Evolutionary conservation across 2,329 filamentous ascomycete species (phyloP).

Genomic region (Elsinoe necatrix): DNA sequence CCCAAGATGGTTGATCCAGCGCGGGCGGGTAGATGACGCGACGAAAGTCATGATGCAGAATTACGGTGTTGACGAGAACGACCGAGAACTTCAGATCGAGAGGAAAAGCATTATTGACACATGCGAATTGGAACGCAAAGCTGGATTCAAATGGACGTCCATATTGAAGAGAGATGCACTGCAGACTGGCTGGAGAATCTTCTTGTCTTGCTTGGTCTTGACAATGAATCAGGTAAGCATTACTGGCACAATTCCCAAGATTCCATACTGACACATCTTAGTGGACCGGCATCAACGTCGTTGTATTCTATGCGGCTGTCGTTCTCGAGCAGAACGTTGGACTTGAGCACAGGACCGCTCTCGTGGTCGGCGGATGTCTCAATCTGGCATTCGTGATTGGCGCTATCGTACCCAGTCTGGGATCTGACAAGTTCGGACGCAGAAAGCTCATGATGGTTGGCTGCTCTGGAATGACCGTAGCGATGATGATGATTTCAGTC

Average conservation of each 20-base stretch:
- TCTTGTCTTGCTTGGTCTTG: conserved; percentile 30
- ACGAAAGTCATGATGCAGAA: conserved; percentile 23
- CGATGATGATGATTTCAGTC: conserved; percentile 31
- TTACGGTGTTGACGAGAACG: conserved; percentile 21
- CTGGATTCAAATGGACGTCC: conserved; percentile 26
- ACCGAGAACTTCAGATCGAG: conserved; percentile 22
- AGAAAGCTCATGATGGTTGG: conserved; percentile 24
- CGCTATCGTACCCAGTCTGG: conserved; percentile 36
- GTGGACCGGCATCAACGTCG: conserved; percentile 28
- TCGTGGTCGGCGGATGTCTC: conserved; percentile 39
- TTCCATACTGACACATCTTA: neutral
- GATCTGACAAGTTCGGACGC: conserved; percentile 33
- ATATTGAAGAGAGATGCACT: conserved; percentile 30
- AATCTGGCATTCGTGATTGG: conserved; percentile 31
- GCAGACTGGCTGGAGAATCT: conserved; percentile 30
- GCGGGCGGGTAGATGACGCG: conserved; percentile 22
- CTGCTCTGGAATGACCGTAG: conserved; percentile 24
- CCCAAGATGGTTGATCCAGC: conserved; percentile 34
- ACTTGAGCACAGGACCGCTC: conserved; percentile 32
- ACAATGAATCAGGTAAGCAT: conserved; percentile 33
- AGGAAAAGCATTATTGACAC: conserved; percentile 28
- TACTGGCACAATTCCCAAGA: neutral
- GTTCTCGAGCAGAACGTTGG: conserved; percentile 40
- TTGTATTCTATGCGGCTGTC: conserved; percentile 35
- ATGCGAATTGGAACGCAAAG: conserved; percentile 29